Evolutionary conservation across 2,329 filamentous ascomycete genomes (phyloP).

Genomic region (Cladobotryum mycophilum): DNA sequence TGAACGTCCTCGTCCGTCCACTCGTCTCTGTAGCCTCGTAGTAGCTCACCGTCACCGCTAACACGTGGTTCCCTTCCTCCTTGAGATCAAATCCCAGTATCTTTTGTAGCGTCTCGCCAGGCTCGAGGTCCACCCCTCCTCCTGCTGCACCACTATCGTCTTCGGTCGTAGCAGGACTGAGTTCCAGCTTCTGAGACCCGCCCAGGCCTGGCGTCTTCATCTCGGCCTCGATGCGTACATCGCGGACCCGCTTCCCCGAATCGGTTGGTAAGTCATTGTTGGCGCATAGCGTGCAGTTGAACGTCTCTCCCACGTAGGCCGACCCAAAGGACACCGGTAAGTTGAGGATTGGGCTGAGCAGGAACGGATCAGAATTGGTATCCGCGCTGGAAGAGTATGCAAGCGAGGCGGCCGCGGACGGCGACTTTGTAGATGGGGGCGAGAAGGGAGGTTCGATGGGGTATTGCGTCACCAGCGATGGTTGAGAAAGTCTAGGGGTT

Average conservation of each 20-base stretch:
- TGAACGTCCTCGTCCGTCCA: conserved; percentile 73
- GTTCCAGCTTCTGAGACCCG: conserved; percentile 56
- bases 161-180: conserved; percentile 38
- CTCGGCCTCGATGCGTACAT: conserved; percentile 79
- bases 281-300: conserved; percentile 90
- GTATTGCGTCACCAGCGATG: conserved; percentile 66
- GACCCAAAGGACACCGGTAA: conserved; percentile 88
- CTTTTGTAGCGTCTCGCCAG: conserved; percentile 67
- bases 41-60: conserved; percentile 90
- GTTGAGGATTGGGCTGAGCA: conserved; percentile 63
- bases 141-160: conserved; percentile 8
- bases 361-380: conserved; percentile 49
- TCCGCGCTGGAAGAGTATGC: conserved; percentile 51
- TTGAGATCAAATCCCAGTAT: conserved; percentile 83
- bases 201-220: conserved; percentile 78
- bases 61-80: conserved; percentile 88
- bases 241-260: conserved; percentile 52
- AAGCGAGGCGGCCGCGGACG: conserved; percentile 59
- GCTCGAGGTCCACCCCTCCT: conserved; percentile 42
- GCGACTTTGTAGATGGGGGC: conserved; percentile 35
- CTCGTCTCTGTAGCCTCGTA: conserved; percentile 73
- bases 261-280: conserved; percentile 63
- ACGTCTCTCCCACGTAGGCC: conserved; percentile 91
- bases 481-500: conserved; percentile 71
- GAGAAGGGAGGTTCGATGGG: conserved; percentile 45